Base-by-base conservation (phyloP, 805 yeast genomes). In the Kluyveromyces nonfermentans region DNA sequence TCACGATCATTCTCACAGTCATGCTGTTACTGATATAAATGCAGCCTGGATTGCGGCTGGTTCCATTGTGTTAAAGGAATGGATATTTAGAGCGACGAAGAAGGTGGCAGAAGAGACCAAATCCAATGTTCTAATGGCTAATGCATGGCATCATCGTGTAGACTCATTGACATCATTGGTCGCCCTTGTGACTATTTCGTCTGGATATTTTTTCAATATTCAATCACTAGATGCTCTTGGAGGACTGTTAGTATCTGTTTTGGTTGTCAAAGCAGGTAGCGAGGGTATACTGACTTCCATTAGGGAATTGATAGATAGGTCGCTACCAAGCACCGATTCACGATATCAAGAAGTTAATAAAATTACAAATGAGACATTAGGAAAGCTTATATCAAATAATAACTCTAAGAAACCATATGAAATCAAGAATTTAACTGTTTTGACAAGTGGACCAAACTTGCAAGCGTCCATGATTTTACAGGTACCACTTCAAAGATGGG, bases 121-220 rank as follows among this genome's bases (percentile, higher is more conserved):
- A 57, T 87, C 96, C 0, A 86, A 87, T 49, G 97, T 93, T 3
- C 71, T 93, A 39, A 79, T 86, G 40, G 98, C 98, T 4, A 93
- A 93, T 59, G 98, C 98, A 3, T 93, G 98, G 97, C 98, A 93
- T 62, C 98, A 93, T 60, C 74, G 98, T 50, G 93, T 90, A 9
- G 98, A 93, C 59, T 83, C 95, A 1, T 62, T 93, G 53, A 94
- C 97, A 1, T 86, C 97, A 0, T 71, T 83, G 18, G 97, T 90
- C 7, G 97, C 97, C 0, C 73, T 90, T 17, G 74, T 80, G 4
- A 88, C 97, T 1, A 93, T 93, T 41, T 75, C 94, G 0, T 80
- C 89, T 1, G 95, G 96, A 30, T 81, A 84, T 52, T 69, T 86
- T 47, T 75, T 88, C 49, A 75, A 80, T 49, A 74, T 86, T 33